Conservation (phyloP, 306 rosid genomes). For the Prinsepia uniflora region DNA sequence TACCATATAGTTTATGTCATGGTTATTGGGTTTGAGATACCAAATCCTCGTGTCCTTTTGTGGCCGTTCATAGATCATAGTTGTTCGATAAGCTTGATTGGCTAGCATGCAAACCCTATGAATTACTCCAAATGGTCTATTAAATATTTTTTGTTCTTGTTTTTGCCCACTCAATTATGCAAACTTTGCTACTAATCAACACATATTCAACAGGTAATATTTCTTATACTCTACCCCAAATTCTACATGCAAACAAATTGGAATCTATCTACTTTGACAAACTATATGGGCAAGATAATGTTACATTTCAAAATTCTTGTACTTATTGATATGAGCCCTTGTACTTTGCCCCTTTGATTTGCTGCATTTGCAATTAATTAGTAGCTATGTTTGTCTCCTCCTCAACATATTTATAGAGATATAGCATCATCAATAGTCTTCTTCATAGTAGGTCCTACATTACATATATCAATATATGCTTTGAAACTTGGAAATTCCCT, state of each 20-base stretch:
- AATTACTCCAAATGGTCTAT: conserved; percentile 38
- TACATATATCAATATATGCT: not conserved
- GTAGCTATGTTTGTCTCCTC: not conserved
- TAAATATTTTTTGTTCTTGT: not conserved
- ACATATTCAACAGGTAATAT: conserved; percentile 1
- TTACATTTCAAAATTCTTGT: not conserved
- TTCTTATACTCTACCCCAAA: conserved; percentile 23
- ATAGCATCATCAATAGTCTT: not conserved
- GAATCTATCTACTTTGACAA: conserved; percentile 32
- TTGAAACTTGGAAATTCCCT: too few species aligned
- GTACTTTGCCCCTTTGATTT: too few species aligned
- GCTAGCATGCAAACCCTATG: conserved; percentile 33
- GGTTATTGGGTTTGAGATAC: conserved; percentile 55
- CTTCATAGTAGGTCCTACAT: not conserved
- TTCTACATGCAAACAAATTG: conserved; percentile 24
- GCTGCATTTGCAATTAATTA: too few species aligned
- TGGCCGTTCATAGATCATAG: conserved; percentile 21
- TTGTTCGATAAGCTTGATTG: conserved; percentile 26
- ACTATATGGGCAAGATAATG: conserved; percentile 15
- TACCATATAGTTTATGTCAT: conserved; percentile 11
- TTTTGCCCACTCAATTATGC: conserved; percentile 39
- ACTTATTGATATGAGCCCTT: not conserved
- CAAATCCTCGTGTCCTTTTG: conserved; percentile 62
- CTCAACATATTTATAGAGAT: not conserved
- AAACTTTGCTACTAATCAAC: conserved; percentile 23